Conservation (phyloP, 2,329 filamentous ascomycete species). For the Huntiella omanensis region DNA sequence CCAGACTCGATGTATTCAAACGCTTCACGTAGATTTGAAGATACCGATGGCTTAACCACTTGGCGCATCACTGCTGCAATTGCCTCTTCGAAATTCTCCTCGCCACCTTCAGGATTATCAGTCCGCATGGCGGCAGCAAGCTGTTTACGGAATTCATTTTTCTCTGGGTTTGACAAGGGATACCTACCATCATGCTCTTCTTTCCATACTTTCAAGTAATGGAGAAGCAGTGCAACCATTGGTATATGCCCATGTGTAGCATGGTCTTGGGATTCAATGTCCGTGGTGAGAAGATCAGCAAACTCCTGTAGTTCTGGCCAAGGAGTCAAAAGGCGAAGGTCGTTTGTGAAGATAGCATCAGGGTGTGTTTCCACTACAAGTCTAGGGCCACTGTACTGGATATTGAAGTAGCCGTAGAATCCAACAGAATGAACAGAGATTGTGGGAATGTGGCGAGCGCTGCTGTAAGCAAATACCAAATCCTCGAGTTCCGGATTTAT, state of each 20-base stretch:
- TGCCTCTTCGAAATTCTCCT: slow-evolving; percentile 96
- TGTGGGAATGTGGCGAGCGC: slow-evolving; percentile 46
- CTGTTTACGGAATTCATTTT: slow-evolving; percentile 58
- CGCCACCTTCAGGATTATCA: slow-evolving; percentile 63
- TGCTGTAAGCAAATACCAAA: slow-evolving; percentile 28
- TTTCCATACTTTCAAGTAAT: slow-evolving; percentile 73
- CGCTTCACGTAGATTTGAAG: slow-evolving; percentile 53
- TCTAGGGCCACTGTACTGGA: slow-evolving; percentile 59
- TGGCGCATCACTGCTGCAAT: slow-evolving; percentile 72
- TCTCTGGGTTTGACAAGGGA: slow-evolving; percentile 66
- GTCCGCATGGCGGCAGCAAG: slow-evolving; percentile 50
- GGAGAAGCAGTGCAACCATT: slow-evolving; percentile 63
- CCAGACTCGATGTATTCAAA: slow-evolving; percentile 27
- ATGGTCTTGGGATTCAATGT: slow-evolving; percentile 50
- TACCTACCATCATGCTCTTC: slow-evolving; percentile 43
- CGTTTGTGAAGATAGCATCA: slow-evolving; percentile 64
- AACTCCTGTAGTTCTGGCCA: slow-evolving; percentile 68
- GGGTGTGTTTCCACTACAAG: slow-evolving; percentile 94
- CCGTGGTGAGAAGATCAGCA: slow-evolving; percentile 42
- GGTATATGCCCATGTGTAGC: slow-evolving; percentile 86
- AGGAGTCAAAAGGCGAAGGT: slow-evolving; percentile 65
- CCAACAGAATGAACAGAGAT: slow-evolving; percentile 77
- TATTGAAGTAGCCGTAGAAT: slow-evolving; percentile 79
- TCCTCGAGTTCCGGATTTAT: slow-evolving; percentile 25
- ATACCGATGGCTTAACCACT: slow-evolving; percentile 49